phyloP scores from a whole-genome alignment of 2,329 filamentous ascomycete genomes.

The Plectosphaerella cucumerina region DNA sequence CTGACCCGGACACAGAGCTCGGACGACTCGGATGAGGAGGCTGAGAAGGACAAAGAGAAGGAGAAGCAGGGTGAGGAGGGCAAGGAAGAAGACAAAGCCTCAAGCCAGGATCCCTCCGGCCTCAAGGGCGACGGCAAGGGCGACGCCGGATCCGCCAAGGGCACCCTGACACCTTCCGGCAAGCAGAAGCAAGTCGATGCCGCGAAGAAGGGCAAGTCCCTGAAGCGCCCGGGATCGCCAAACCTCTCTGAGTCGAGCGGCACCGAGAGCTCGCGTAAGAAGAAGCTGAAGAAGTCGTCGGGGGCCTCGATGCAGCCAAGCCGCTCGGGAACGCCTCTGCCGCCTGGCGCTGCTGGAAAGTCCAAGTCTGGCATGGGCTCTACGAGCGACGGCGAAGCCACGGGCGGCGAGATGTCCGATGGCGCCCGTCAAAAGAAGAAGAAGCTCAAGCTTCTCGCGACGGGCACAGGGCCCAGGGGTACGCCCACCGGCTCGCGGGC shows the following conservation, averaged over 20 bases:
- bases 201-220: constrained; percentile 53
- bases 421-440: constrained; percentile 46
- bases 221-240: constrained; percentile 84
- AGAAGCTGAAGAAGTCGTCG: constrained; percentile 65
- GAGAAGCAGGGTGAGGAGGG: constrained; percentile 60
- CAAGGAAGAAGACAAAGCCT: constrained; percentile 45
- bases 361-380: constrained; percentile 49
- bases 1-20: constrained; percentile 39
- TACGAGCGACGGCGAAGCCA: constrained; percentile 69
- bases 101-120: constrained; percentile 32
- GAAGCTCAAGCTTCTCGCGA: constrained; percentile 53
- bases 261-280: constrained; percentile 82
- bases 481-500: constrained; percentile 58
- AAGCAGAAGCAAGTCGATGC: constrained; percentile 42
- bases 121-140: constrained; percentile 54
- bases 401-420: constrained; percentile 64
- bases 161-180: constrained; percentile 52
- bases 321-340: constrained; percentile 51
- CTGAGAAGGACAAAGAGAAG: constrained; percentile 31
- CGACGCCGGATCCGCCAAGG: constrained; percentile 61
- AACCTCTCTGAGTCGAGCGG: constrained; percentile 87
- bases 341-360: constrained; percentile 31
- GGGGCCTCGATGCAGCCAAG: constrained; percentile 44
- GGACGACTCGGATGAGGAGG: constrained; percentile 33
- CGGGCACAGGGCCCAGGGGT: constrained; percentile 37